These are phyloP conservation scores for Lichtheimia ramosa DNA, from an alignment of 371 early-diverging fungal genomes.

Conservation along the genomic window DNA sequence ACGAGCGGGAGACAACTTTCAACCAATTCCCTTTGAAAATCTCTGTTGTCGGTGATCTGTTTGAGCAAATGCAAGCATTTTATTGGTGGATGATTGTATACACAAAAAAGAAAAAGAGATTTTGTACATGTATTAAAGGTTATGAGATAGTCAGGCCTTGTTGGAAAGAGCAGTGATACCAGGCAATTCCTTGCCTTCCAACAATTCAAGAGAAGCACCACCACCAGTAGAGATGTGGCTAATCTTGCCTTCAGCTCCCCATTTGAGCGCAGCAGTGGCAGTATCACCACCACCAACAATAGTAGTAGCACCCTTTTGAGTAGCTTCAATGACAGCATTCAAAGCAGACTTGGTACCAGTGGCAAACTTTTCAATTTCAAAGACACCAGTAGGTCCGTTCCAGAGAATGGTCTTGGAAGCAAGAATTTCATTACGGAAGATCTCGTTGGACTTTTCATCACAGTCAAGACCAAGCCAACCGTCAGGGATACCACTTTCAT, in stretches of 20 bases:
- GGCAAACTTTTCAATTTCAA: slow-evolving; percentile 95
- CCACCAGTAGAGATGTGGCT: slow-evolving; percentile 98
- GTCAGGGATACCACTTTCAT: slow-evolving; percentile 86
- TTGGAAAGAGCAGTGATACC: slow-evolving; percentile 89
- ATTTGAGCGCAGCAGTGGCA: slow-evolving; percentile 95
- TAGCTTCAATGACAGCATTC: slow-evolving; percentile 86
- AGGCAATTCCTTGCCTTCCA: slow-evolving; percentile 91
- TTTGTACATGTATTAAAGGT: not conserved
- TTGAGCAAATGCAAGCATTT: no score
- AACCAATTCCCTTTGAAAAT: no score
- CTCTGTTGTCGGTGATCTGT: no score
- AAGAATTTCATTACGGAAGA: slow-evolving; percentile 73
- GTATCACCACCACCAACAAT: slow-evolving; percentile 95
- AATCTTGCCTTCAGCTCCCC: slow-evolving; percentile 82
- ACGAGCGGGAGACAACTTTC: no score
- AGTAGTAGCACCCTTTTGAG: slow-evolving; percentile 71
- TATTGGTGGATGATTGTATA: no score
- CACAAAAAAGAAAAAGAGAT: no score
- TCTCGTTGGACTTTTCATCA: slow-evolving; percentile 81
- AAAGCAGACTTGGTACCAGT: slow-evolving; percentile 86
- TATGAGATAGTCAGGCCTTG: slow-evolving; percentile 28
- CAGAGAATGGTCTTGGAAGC: slow-evolving; percentile 94
- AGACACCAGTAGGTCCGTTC: slow-evolving; percentile 99
- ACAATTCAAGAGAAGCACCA: slow-evolving; percentile 94
- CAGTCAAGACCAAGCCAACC: slow-evolving; percentile 95